These are phyloP conservation scores for Solanum sitiens DNA, from an alignment of 257 asterid species.

Conservation along the genomic window DNA sequence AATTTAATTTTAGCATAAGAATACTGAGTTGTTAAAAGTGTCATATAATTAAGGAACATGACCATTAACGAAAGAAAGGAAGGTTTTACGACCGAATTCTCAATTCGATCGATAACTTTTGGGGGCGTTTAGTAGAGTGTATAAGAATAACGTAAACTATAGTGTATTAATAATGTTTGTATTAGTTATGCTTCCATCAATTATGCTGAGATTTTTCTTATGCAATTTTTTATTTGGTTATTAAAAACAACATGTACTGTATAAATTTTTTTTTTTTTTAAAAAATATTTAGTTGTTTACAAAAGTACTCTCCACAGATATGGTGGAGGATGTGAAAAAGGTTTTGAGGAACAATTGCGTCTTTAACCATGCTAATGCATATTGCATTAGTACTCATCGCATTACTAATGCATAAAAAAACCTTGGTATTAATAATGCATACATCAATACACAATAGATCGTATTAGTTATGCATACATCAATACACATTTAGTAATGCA, in stretches of 20 bases:
- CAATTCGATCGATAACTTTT: background rate
- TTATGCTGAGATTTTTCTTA: background rate
- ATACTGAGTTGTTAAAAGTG: background rate
- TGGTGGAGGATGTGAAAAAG: background rate
- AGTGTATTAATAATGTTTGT: background rate
- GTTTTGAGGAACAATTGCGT: background rate
- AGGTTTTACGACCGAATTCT: background rate
- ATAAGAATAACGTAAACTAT: background rate
- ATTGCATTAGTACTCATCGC: background rate
- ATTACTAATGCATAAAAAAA: background rate
- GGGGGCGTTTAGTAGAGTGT: background rate
- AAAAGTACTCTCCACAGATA: background rate
- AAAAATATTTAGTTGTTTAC: background rate
- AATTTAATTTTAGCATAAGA: background rate
- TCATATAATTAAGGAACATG: background rate
- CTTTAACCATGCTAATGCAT: background rate
- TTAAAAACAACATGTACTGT: background rate
- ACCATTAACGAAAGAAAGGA: background rate
- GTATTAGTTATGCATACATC: background rate
- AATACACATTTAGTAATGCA: background rate
- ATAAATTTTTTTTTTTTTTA: no score
- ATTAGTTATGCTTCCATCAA: background rate
- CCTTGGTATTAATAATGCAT: background rate
- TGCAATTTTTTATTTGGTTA: background rate
- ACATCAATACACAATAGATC: background rate